phyloP scores from a whole-genome alignment of 1,139 yeast genomes.

The Geotrichum carabidarum region DNA sequence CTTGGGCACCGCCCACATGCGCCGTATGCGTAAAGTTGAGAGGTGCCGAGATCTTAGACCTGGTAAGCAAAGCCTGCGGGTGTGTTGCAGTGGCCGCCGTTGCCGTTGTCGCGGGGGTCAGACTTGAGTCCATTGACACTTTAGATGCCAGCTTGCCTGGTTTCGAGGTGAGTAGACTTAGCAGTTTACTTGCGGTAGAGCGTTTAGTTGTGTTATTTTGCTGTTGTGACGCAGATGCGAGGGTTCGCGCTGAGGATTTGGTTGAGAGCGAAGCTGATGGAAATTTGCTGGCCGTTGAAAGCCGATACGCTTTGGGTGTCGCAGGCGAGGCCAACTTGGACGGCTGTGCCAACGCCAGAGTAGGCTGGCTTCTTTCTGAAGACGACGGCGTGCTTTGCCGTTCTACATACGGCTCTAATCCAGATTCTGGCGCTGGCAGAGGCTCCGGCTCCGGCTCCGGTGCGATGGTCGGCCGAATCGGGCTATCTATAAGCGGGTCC shows the following conservation, averaged over 20 bases:
- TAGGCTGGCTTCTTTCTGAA: not conserved
- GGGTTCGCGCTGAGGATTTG: not conserved
- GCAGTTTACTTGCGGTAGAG: constrained; percentile 1
- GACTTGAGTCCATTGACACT: too few relatives aligned
- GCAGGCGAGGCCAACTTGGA: too few relatives aligned
- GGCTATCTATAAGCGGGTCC: not conserved
- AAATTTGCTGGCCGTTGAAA: too few relatives aligned
- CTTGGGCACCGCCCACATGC: not conserved
- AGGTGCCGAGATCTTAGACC: constrained; percentile 10
- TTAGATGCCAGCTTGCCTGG: not conserved
- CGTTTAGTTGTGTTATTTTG: not conserved
- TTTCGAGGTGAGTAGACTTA: constrained; percentile 2
- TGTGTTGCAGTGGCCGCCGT: not conserved
- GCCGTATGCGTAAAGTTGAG: constrained; percentile 16
- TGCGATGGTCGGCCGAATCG: not conserved
- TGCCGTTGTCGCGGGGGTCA: not conserved
- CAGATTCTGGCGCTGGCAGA: too few relatives aligned
- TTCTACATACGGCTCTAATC: too few relatives aligned
- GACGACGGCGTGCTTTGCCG: not conserved
- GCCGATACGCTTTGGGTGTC: too few relatives aligned
- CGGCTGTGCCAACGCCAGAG: too few relatives aligned
- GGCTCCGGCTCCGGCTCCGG: not conserved
- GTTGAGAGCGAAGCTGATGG: not conserved
- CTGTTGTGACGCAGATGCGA: not conserved
- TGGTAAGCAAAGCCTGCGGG: not conserved